Percentiles rank a stretch among this genome's conserved stretches.
Evolutionary conservation across 371 early-diverging fungal genomes (phyloP).

Genomic region (Fennellomyces sp.): DNA sequence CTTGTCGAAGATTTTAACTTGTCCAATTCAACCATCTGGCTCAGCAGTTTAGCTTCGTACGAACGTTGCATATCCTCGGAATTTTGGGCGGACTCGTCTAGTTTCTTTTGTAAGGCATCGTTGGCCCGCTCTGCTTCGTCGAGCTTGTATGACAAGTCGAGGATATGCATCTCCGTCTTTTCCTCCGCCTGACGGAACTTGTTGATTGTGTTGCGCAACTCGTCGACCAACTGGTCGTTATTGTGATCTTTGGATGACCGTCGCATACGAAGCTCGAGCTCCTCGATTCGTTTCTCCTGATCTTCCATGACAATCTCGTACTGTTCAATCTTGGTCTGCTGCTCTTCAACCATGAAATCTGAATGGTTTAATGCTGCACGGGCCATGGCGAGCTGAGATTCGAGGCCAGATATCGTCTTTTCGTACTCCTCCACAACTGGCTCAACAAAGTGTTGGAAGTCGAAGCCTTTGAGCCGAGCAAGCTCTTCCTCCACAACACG

Average conservation of each 20-base stretch:
- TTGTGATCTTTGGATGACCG: slow-evolving; percentile 27
- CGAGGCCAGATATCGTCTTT: slow-evolving; percentile 60
- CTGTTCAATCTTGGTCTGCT: slow-evolving; percentile 38
- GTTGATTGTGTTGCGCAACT: slow-evolving; percentile 32
- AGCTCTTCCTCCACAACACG: slow-evolving; percentile 40
- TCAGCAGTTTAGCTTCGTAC: slow-evolving; percentile 9
- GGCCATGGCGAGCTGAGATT: slow-evolving; percentile 59
- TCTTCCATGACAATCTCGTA: slow-evolving; percentile 29
- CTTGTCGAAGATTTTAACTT: background rate
- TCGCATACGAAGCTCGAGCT: slow-evolving; percentile 43
- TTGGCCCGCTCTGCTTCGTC: slow-evolving; percentile 14
- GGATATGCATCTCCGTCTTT: slow-evolving; percentile 49
- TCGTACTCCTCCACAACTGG: slow-evolving; percentile 72
- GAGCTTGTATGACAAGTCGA: slow-evolving; percentile 38
- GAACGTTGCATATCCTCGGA: background rate
- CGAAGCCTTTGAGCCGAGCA: slow-evolving; percentile 10
- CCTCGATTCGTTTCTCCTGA: slow-evolving; percentile 35
- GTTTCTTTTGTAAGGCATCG: slow-evolving; percentile 18
- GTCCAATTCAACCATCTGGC: slow-evolving; percentile 6
- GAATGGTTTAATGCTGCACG: slow-evolving; percentile 57
- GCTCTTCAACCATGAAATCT: slow-evolving; percentile 52
- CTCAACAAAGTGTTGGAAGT: slow-evolving; percentile 64
- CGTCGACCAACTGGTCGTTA: slow-evolving; percentile 31
- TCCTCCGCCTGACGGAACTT: slow-evolving; percentile 48
- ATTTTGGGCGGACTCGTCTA: background rate